Base-by-base conservation (phyloP, 768 basidiomycete species). In the Rhizopogon sp. region DNA sequence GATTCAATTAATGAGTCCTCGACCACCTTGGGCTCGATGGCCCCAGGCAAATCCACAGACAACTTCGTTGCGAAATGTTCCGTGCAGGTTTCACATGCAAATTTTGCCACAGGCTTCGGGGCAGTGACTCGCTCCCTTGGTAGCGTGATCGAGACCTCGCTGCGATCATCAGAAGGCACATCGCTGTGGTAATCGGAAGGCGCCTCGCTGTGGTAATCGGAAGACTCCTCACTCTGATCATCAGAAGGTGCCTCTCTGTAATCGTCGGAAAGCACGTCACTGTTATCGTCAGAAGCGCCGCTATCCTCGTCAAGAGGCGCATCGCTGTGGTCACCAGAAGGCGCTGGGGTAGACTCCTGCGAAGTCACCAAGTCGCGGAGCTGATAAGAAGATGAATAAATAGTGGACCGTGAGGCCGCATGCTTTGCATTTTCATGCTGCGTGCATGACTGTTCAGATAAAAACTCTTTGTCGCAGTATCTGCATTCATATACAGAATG, bases 401-500 rank as follows among this genome's bases (percentile, higher is more conserved):
- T 11, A 17, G 13, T 14, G 31, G 0, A 31, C 10, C 5, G 7
- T 10, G 6, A n/a, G n/a, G 9, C 40, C 6, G n/a, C 6, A 29
- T 55, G 54, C 54, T 53, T 53, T 10, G 50, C 14, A 16, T 22
- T 28, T 17, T 31, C 16, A 29, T 55, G 54, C 20, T 41, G 20
- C 8, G 13, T 9, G 16, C 29, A 35, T 4, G 31, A 50, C 6
- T 5, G 14, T 13, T 5, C 31, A 7, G 31, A 37, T 14, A 6
- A 1, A 28, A 54, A 54, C 8, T 35, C 50, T 22, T n/a, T 13
- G 16, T 37, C 25, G 16, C 53, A 53, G 50, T 47, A 16, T 6
- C 2, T 37, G 31, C 62, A 66, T 14, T 29, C n/a, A 25, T 50
- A 16, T 39, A 14, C 2, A 7, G 54, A 0, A 5, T 65, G 64